Evolutionary conservation across 257 asterid genomes (phyloP).

Genomic region (Ajuga chamaepitys): DNA sequence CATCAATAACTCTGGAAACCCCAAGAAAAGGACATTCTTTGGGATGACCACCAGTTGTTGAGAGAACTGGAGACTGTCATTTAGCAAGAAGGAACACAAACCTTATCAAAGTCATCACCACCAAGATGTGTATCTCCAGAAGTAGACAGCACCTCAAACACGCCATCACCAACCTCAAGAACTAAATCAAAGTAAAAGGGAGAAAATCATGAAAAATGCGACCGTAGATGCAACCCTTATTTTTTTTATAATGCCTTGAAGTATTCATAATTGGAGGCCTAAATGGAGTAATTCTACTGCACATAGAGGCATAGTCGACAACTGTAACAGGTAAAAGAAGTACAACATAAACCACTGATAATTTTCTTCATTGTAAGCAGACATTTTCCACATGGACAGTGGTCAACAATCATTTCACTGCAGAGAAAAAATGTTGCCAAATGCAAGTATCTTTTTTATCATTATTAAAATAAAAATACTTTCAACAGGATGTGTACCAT

Average conservation of each 20-base stretch:
- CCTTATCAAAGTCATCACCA: slow-evolving; percentile 95
- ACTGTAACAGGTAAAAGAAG: not conserved
- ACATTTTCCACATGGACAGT: too few relatives aligned
- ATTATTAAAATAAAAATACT: not conserved
- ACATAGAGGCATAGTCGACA: not conserved
- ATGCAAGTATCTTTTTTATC: not conserved
- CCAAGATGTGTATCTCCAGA: slow-evolving; percentile 96
- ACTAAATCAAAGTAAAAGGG: slow-evolving; percentile 26
- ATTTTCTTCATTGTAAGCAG: too few relatives aligned
- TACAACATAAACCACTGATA: not conserved
- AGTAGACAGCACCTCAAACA: slow-evolving; percentile 82
- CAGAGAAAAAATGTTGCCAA: not conserved
- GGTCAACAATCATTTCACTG: not conserved
- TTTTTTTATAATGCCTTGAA: too few relatives aligned
- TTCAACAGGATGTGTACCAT: not conserved
- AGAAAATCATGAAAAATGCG: not conserved
- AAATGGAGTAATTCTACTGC: not conserved
- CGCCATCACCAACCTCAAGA: slow-evolving; percentile 94
- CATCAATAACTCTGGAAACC: not conserved
- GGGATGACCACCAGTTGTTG: not conserved
- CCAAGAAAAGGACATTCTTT: not conserved
- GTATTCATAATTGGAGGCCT: not conserved
- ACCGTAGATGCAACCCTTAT: too few relatives aligned
- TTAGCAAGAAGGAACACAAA: slow-evolving; percentile 11
- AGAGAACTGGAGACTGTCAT: not conserved